Evolutionary conservation across 2,329 filamentous ascomycete genomes (phyloP).

Genomic region (Alternaria hordeiaustralica): DNA sequence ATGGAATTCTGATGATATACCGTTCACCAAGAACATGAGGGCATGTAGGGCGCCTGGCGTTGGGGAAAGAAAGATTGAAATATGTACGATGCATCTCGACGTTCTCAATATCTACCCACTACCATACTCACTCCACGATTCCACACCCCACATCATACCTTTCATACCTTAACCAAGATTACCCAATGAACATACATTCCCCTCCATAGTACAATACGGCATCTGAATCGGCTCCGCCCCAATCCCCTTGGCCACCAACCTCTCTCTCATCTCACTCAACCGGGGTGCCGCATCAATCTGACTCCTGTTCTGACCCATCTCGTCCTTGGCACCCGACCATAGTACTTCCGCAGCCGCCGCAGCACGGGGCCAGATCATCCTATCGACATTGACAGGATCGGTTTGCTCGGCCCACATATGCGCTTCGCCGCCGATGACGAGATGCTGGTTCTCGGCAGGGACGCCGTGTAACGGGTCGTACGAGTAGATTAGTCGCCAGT

Average conservation of each 20-base stretch:
- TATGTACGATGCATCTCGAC: background rate
- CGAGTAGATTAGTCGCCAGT: slow-evolving; percentile 81
- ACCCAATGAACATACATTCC: slow-evolving; percentile 44
- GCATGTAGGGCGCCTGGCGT: background rate
- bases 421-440: slow-evolving; percentile 81
- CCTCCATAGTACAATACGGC: slow-evolving; percentile 72
- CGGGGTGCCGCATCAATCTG: slow-evolving; percentile 73
- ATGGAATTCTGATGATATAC: slow-evolving; percentile 67
- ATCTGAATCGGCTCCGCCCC: slow-evolving; percentile 71
- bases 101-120: background rate
- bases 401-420: slow-evolving; percentile 80
- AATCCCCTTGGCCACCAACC: slow-evolving; percentile 73
- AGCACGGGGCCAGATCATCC: slow-evolving; percentile 78
- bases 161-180: background rate
- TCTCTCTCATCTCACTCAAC: slow-evolving; percentile 77
- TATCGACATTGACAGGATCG: slow-evolving; percentile 76
- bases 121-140: background rate
- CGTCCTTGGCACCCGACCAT: slow-evolving; percentile 76
- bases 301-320: slow-evolving; percentile 70
- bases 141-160: background rate
- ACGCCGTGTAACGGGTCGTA: slow-evolving; percentile 76
- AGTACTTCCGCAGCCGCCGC: slow-evolving; percentile 78
- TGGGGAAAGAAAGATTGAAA: background rate
- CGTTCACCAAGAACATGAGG: background rate
- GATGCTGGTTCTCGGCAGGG: slow-evolving; percentile 65